phyloP scores from a whole-genome alignment of 2,329 filamentous ascomycete species.

The Blumeriella jaapii region DNA sequence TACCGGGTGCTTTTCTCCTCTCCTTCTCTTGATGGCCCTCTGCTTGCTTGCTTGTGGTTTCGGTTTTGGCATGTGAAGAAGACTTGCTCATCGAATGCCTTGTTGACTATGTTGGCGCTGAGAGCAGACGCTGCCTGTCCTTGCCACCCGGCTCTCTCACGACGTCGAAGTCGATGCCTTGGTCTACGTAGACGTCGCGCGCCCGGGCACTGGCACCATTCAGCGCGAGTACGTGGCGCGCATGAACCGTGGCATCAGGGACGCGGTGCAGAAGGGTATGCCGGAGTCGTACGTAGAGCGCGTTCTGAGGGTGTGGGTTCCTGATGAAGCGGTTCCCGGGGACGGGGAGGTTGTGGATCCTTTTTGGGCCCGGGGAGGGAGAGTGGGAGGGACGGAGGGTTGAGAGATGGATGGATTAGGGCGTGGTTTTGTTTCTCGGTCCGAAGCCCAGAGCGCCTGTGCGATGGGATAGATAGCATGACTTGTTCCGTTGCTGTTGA shows the following conservation, averaged over 20 bases:
- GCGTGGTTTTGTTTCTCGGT: not conserved
- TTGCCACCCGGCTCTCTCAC: no score
- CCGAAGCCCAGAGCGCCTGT: no score
- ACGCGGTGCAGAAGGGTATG: slow-evolving; percentile 44
- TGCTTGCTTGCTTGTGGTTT: no score
- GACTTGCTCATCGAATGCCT: no score
- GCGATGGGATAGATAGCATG: no score
- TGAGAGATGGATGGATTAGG: not conserved
- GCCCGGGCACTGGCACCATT: slow-evolving; percentile 31
- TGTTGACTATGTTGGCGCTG: no score
- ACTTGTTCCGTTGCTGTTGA: no score
- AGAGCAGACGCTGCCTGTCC: no score
- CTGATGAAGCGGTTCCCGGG: slow-evolving; percentile 3
- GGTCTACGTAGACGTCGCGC: slow-evolving; percentile 46
- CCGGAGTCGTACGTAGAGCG: slow-evolving; percentile 36
- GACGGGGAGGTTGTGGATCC: slow-evolving; percentile 4
- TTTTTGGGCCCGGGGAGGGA: slow-evolving; percentile 1
- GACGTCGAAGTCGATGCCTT: slow-evolving; percentile 25
- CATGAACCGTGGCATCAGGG: slow-evolving; percentile 52
- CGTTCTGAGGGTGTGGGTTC: slow-evolving; percentile 8
- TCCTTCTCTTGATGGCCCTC: no score
- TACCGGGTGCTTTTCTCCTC: no score
- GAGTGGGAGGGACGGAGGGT: no score
- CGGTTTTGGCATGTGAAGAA: no score
- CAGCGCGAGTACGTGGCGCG: slow-evolving; percentile 43